Conservation (phyloP, 2,329 filamentous ascomycete genomes). For the Penicillium sp. region DNA sequence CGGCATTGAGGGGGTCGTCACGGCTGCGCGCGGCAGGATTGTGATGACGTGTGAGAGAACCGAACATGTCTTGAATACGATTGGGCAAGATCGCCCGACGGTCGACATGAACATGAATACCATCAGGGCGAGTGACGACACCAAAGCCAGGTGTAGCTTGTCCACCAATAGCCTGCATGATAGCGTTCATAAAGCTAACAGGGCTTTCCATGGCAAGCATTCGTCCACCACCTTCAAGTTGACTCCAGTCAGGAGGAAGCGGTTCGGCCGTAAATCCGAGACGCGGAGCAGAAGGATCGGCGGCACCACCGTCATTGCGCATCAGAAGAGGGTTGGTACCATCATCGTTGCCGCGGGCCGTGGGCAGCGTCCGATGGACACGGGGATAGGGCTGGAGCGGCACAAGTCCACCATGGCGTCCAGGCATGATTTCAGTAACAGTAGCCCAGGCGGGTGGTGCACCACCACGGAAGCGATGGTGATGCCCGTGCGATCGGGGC, state of each 20-base stretch:
- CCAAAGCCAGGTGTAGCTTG: constrained; percentile 46
- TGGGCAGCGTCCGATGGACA: constrained; percentile 44
- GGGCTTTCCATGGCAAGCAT: constrained; percentile 51
- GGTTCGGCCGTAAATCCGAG: constrained; percentile 30
- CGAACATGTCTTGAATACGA: constrained; percentile 53
- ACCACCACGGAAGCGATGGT: constrained; percentile 55
- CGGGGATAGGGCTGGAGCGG: constrained; percentile 44
- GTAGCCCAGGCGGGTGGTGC: constrained; percentile 63
- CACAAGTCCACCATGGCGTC: constrained; percentile 45
- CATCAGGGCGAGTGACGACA: constrained; percentile 47
- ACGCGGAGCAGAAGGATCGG: constrained; percentile 35
- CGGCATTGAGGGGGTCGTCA: constrained; percentile 64
- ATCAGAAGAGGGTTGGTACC: constrained; percentile 84
- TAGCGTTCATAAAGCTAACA: constrained; percentile 58
- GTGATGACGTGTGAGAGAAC: constrained; percentile 33
- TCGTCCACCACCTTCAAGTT: constrained; percentile 50
- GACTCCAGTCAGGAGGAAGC: constrained; percentile 54
- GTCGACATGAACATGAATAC: constrained; percentile 57
- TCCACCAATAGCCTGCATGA: constrained; percentile 55
- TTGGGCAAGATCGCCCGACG: constrained; percentile 52
- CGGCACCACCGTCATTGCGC: constrained; percentile 47
- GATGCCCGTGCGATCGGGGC: constrained; percentile 43
- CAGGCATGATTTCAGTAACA: constrained; percentile 58
- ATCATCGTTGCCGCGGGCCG: constrained; percentile 68
- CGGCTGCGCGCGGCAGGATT: constrained; percentile 37